A percentile compares a stretch with the other conserved stretches of the same genome.
Evolutionary conservation across 1,284 basidiomycete genomes (phyloP).

Genomic region (Moesziomyces sp.): DNA sequence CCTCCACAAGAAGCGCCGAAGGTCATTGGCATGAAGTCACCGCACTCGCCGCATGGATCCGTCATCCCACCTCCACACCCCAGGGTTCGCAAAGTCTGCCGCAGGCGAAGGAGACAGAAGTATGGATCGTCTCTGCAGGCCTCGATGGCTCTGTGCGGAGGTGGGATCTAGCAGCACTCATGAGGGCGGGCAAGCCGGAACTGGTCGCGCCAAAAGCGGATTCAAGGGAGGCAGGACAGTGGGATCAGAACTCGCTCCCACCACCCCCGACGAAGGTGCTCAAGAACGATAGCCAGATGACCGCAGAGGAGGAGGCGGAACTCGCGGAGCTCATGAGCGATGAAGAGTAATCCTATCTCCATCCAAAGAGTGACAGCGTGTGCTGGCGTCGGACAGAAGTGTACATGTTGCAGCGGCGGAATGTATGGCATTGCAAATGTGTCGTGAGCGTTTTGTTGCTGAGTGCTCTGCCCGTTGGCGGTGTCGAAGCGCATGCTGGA

Average conservation of each 20-base stretch:
- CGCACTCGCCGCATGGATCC: constrained; percentile 29
- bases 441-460: too few relatives aligned
- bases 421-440: too few relatives aligned
- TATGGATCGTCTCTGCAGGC: constrained; percentile 46
- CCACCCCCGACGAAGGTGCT: not conserved
- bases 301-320: constrained; percentile 60
- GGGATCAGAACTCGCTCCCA: constrained; percentile 16
- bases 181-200: not conserved
- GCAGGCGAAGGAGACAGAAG: not conserved
- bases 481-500: too few relatives aligned
- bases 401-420: too few relatives aligned
- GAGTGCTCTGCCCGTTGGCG: too few relatives aligned
- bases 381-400: too few relatives aligned
- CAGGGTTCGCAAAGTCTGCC: not conserved
- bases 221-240: not conserved
- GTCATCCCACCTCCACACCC: constrained; percentile 1
- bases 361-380: too few relatives aligned
- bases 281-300: constrained; percentile 18
- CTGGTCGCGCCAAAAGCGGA: not conserved
- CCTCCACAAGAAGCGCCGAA: constrained; percentile 20
- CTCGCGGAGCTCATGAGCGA: constrained; percentile 51
- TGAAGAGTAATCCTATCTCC: constrained; percentile 1
- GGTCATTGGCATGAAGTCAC: constrained; percentile 60
- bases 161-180: constrained; percentile 19
- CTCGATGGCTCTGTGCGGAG: constrained; percentile 56